Base-by-base conservation (phyloP, 768 basidiomycete species). In the Pluteus cervinus region DNA sequence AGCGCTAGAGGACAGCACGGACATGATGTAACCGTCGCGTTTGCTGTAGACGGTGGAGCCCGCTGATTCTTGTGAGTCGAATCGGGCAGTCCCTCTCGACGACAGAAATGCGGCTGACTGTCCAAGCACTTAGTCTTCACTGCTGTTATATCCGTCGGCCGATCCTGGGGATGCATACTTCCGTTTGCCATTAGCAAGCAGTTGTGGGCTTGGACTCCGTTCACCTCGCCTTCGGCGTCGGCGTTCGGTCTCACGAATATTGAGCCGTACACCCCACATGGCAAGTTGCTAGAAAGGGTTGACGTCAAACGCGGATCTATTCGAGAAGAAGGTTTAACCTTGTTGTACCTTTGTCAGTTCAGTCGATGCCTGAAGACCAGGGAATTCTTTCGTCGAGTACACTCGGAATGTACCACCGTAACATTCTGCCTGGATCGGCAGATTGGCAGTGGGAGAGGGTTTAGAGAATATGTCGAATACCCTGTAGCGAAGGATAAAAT, bases 381-480 rank as follows among this genome's bases (percentile, higher is more conserved):
- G 81, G 44, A 84, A 83, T 40, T 80, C 75, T 48, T 84, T 84
- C 1, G 81, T 81, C 7, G 79, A 79, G 49, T 77, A 83, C 0
- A 85, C 73, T 16, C 68, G 73, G 53, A 85, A 83, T 2, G 62
- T 44, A 0, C 76, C 76, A 4, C 81, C 79, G 46, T 75, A 81
- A 44, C 71, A 72, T 57, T 84, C 79, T 1, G 81, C 81, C 44
- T 76, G 69, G 4, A 83, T 63, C 2, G 64, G 61, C 7, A 67
- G 50, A 20, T 68, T 61, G 12, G 41, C 16, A n/a, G 46, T 43
- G 23, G 49, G 52, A 14, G 45, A 37, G 9, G 65, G 60, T 17
- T 55, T 52, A 0, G 69, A 71, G 49, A 71, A 73, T 24, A 85
- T 58, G 55, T 81, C 78, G 47, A 85, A 81, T 39, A 71, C 66